These are phyloP conservation scores for Pichia sp. DNA, from an alignment of 1,139 yeast genomes.

Conservation along the genomic window DNA sequence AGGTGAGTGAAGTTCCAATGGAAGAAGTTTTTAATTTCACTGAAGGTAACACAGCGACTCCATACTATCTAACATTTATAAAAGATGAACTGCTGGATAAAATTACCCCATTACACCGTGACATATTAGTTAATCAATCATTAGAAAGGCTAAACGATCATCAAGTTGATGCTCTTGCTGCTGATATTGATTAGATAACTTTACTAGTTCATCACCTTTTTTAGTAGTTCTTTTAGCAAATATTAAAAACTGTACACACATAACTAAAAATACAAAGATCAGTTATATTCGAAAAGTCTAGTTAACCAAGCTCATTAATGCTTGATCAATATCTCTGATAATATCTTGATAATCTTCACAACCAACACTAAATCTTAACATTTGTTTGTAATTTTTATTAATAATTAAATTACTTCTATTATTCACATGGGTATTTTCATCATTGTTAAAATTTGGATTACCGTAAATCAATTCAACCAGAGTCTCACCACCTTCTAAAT, in stretches of 20 bases:
- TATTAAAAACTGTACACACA: neutral
- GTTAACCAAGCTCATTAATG: constrained; percentile 28
- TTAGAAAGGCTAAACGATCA: constrained; percentile 2
- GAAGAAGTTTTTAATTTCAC: constrained; percentile 71
- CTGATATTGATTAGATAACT: constrained; percentile 12
- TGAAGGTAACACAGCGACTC: constrained; percentile 80
- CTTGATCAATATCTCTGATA: constrained; percentile 55
- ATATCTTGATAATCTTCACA: constrained; percentile 71
- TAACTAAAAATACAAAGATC: neutral
- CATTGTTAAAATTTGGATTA: constrained; percentile 25
- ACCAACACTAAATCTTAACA: constrained; percentile 75
- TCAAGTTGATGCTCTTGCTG: neutral
- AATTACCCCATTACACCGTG: constrained; percentile 63
- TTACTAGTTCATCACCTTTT: neutral
- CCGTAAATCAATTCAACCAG: constrained; percentile 65
- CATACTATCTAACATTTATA: constrained; percentile 83
- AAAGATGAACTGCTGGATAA: constrained; percentile 53
- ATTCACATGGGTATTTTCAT: constrained; percentile 5
- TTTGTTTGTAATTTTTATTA: constrained; percentile 24
- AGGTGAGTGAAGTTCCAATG: constrained; percentile 69
- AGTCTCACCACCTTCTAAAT: constrained; percentile 87
- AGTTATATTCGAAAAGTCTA: neutral
- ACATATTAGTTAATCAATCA: constrained; percentile 17
- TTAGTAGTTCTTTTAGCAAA: neutral
- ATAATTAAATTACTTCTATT: neutral